Base-by-base conservation (phyloP, 176 grass and related monocot species). In the Triticum turgidum region DNA sequence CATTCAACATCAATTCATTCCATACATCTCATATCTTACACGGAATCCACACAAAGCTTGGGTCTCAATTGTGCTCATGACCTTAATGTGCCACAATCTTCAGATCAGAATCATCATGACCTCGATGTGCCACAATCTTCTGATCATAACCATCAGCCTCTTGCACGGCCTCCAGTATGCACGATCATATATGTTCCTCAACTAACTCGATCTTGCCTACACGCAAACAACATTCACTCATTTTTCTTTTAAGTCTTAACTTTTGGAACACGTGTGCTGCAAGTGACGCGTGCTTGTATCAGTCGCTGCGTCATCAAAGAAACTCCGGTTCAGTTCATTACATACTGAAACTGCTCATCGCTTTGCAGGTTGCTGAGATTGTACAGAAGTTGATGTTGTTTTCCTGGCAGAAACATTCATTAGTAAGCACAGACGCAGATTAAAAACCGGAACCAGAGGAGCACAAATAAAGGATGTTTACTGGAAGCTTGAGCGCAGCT, bases 401-500 rank as follows among this genome's bases (percentile, higher is more conserved):
- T 80, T 80, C 89, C 89, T 91, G 85, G 32, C 37, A 87, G 83
- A 69, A 4, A 65, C 14, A 84, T 34, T 33, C 14, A n/a, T 75
- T 61, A 75, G 61, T 68, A n/a, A 27, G 2, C 44, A 21, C 18
- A 45, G 1, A 3, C 47, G 4, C 0, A 66, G 29, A 52, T 56
- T 4, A 85, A 77, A 77, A n/a, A 25, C 45, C 4, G 0, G 12
- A 67, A 38, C 49, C 7, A 67, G 2, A 67, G 22, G 59, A 62
- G 3, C 86, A 72, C n/a, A 73, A 58, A 78, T 72, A 11, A 87
- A 80, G 37, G 82, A 79, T 75, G 72, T 81, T 92, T 72, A 98
- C 96, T 85, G 81, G 72, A 91, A 80, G 37, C 84, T 95, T 13
- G 80, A 63, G 25, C 21, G 59, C 82, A 98, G 88, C 33, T 98